A percentile compares a stretch with the other conserved stretches of the same genome.
Conservation (phyloP, 140 eudicot genomes). For the Erigeron philadelphicus region DNA sequence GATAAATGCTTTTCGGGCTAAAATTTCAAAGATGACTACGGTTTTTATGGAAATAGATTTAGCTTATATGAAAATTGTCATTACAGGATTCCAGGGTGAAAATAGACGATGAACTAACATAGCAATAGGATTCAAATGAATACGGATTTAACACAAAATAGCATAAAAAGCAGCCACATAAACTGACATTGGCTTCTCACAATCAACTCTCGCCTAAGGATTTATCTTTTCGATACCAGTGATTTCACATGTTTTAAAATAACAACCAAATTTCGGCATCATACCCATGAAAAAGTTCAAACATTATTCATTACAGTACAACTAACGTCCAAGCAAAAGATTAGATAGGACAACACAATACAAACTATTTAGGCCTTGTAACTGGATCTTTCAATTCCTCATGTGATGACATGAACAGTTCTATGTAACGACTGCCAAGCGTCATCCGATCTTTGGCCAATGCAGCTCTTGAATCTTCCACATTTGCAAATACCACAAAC, state of each 20-base stretch:
- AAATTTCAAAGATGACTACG: too few species aligned
- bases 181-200: not conserved
- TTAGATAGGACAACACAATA: not conserved
- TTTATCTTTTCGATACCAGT: not conserved
- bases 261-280: conserved; percentile 21
- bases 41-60: too few species aligned
- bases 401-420: conserved; percentile 65
- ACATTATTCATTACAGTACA: conserved; percentile 20
- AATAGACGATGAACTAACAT: too few species aligned
- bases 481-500: conserved; percentile 64
- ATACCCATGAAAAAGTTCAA: conserved; percentile 2
- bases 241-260: not conserved
- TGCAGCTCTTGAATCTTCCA: conserved; percentile 78
- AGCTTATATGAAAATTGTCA: too few species aligned
- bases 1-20: too few species aligned
- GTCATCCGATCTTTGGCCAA: conserved; percentile 87
- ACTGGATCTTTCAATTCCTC: conserved; percentile 69
- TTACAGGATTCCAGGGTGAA: too few species aligned
- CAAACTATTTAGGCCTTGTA: conserved; percentile 48
- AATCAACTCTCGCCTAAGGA: not conserved
- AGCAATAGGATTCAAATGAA: too few species aligned
- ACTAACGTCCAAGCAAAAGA: conserved; percentile 17
- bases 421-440: conserved; percentile 91
- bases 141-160: too few species aligned
- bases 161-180: not conserved